Evolutionary conservation across 164 flowering plant genomes (phyloP).

Genomic region (Platanus orientalis): DNA sequence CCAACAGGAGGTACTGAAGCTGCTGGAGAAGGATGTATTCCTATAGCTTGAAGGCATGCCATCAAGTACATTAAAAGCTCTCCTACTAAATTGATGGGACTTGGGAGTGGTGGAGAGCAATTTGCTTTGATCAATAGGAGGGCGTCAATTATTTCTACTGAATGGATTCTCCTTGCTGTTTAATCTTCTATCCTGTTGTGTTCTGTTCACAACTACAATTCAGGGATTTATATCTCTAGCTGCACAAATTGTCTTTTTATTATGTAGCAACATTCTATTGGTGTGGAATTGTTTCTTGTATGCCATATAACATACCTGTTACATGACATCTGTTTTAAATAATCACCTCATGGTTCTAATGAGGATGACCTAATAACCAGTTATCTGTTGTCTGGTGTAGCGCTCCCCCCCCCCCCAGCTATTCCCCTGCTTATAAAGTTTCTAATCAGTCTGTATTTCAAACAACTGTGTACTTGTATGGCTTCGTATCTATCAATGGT

Average conservation of each 20-base stretch:
- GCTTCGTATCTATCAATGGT: too few relatives aligned
- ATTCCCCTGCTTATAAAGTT: too few relatives aligned
- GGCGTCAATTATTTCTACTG: background rate
- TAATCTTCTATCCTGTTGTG: background rate
- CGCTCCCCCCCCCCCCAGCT: too few relatives aligned
- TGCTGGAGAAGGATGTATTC: conserved; percentile 93
- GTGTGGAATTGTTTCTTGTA: background rate
- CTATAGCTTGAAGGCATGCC: conserved; percentile 30
- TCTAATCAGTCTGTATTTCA: too few relatives aligned
- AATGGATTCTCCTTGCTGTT: conserved; percentile 1
- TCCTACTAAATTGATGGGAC: too few relatives aligned
- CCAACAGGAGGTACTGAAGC: conserved; percentile 78
- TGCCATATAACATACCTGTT: background rate
- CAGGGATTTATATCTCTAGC: background rate
- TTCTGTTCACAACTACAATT: background rate
- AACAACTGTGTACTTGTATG: too few relatives aligned
- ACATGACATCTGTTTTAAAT: background rate
- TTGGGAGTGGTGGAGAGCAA: too few relatives aligned
- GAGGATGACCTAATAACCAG: background rate
- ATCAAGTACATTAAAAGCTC: too few relatives aligned
- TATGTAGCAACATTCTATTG: background rate
- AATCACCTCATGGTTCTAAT: background rate
- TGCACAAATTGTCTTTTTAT: background rate
- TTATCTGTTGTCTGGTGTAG: too few relatives aligned
- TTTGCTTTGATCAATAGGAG: background rate